Conservation (phyloP, 2,329 filamentous ascomycete species). For the Aurifilum marmelostoma region DNA sequence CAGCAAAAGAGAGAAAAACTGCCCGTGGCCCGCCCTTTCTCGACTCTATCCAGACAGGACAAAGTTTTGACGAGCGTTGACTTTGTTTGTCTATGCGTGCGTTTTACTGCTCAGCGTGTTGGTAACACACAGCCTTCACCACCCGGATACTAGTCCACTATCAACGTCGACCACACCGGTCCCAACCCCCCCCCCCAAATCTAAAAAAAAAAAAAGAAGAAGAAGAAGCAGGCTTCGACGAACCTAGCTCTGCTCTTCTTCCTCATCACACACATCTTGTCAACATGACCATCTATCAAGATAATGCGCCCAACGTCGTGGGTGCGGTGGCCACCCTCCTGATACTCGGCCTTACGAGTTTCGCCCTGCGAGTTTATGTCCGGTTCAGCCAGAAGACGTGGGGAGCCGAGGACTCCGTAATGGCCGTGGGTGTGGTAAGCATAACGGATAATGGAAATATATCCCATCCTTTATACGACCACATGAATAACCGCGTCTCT, state of each 20-base stretch:
- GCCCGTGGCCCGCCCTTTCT: not conserved
- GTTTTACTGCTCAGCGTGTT: not conserved
- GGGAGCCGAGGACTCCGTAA: conserved; percentile 25
- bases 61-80: not conserved
- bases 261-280: too few species aligned
- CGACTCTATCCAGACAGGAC: not conserved
- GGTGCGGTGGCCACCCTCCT: conserved; percentile 18
- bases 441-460: not conserved
- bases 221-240: too few species aligned
- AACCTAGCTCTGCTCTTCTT: too few species aligned
- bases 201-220: too few species aligned
- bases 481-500: not conserved
- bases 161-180: not conserved
- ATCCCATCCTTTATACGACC: not conserved
- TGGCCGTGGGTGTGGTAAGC: conserved; percentile 24
- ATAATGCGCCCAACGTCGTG: conserved; percentile 24
- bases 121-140: not conserved
- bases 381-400: conserved; percentile 22
- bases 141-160: not conserved
- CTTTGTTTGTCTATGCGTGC: not conserved
- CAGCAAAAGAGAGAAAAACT: not conserved
- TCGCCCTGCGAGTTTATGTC: conserved; percentile 20
- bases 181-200: not conserved
- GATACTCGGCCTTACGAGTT: conserved; percentile 20
- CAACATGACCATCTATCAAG: conserved; percentile 23